A percentile compares a stretch with the other conserved stretches of the same genome.
Conservation (phyloP, 768 basidiomycete species). For the Tylopilus vinaceipallidus region DNA sequence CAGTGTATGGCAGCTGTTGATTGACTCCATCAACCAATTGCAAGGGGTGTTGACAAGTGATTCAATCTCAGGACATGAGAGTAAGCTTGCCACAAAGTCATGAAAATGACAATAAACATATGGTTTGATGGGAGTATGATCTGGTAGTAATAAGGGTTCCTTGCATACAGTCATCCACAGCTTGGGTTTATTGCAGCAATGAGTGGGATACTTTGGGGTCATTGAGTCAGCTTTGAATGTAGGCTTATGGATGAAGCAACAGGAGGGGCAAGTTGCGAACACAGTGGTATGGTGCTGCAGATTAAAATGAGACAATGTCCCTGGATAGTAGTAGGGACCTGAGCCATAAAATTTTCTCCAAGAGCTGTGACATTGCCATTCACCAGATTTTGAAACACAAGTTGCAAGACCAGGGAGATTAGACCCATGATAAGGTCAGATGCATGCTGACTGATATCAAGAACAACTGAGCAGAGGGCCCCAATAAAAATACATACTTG, state of each 20-base stretch:
- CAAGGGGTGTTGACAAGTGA: not conserved
- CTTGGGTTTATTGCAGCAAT: no score
- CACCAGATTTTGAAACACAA: not conserved
- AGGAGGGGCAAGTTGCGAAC: no score
- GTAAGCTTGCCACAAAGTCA: not conserved
- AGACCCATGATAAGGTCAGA: no score
- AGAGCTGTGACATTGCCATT: not conserved
- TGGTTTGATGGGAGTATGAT: no score
- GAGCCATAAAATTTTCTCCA: not conserved
- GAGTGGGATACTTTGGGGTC: no score
- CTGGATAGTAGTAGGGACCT: not conserved
- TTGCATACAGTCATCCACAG: no score
- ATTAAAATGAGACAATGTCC: not conserved
- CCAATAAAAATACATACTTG: no score
- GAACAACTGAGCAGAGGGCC: no score
- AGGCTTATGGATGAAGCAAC: no score
- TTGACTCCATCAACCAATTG: not conserved
- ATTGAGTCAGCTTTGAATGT: no score
- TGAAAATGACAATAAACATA: constrained; percentile 9
- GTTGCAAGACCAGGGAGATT: not conserved
- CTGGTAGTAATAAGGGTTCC: no score
- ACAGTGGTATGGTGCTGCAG: not conserved
- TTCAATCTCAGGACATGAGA: constrained; percentile 1
- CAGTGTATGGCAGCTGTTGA: not conserved
- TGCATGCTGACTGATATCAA: no score